phyloP scores from a whole-genome alignment of 140 eudicot genomes.

The Stevia rebaudiana region DNA sequence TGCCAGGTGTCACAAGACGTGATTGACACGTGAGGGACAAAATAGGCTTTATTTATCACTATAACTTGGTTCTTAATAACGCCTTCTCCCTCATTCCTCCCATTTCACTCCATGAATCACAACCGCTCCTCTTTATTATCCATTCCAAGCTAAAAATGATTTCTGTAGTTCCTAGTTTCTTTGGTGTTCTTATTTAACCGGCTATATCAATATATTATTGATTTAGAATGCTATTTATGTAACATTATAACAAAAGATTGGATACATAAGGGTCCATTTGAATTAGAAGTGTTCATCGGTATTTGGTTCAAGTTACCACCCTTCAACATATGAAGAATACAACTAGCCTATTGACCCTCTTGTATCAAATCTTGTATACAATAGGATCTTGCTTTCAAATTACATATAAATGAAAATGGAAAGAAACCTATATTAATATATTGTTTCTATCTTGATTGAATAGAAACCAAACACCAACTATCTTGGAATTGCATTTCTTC shows the following conservation, averaged over 20 bases:
- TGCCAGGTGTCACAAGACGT: too few relatives aligned
- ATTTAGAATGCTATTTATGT: too few relatives aligned
- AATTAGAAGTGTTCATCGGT: slow-evolving; percentile 1
- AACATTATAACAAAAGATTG: not conserved
- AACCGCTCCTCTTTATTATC: too few relatives aligned
- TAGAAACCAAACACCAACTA: slow-evolving; percentile 10
- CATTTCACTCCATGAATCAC: too few relatives aligned
- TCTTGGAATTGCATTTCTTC: slow-evolving; percentile 37
- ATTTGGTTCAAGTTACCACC: not conserved
- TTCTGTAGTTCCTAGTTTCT: too few relatives aligned
- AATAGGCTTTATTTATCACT: too few relatives aligned
- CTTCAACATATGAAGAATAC: slow-evolving; percentile 2
- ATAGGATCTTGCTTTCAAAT: not conserved
- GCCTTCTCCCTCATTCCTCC: too few relatives aligned
- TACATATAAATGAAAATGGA: not conserved
- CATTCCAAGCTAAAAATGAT: too few relatives aligned
- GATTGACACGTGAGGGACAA: too few relatives aligned
- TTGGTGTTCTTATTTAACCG: too few relatives aligned
- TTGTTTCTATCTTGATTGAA: not conserved
- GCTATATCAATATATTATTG: too few relatives aligned
- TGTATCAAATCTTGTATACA: slow-evolving; percentile 1
- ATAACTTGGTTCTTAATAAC: too few relatives aligned
- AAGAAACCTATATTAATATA: not conserved
- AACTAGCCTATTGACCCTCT: slow-evolving; percentile 12
- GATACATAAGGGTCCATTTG: not conserved